Base-by-base conservation (phyloP, 192 early-diverging fungal species). In the Rhizophlyctis rosea region DNA sequence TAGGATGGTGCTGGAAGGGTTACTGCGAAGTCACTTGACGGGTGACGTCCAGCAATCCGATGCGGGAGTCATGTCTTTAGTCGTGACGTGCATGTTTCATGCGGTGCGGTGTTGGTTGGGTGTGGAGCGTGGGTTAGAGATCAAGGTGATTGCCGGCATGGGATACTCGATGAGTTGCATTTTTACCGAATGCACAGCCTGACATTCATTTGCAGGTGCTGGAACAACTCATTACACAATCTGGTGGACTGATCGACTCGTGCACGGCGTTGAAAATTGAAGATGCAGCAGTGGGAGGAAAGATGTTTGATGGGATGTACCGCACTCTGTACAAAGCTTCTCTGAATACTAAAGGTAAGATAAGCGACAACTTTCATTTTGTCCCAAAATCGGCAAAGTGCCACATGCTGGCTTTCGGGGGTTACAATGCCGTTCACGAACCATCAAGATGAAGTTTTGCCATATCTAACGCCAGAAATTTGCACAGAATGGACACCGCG, bases 281-380 rank as follows among this genome's bases (percentile, higher is more conserved):
- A n/a, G 54, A 52, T 47, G 13, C 16, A 56, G n/a, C 9, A 50
- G 57, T 31, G 27, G 33, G n/a, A 24, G 51, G 28, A 4, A 62
- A 39, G 35, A 23, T 18, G 16, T 51, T 35, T 25, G 57, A 67
- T 18, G 35, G 9, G 18, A 21, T 67, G 16, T 67, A 58, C 24
- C 56, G 65, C 4, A 5, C 52, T 4, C 32, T 67, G 3, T 67
- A 67, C 48, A 23, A 48, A 36, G 32, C 57, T 4, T 48, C 65
- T 29, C 34, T 52, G 13, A 27, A 54, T 33, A 28, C 39, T 30
- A 24, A 30, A 13, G 39, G 39, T 44, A 44, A 13, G 39, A 44
- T 44, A 18, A 7, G 18, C 9, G 18, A 44, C 7, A 7, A 7
- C 39, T 18, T 13, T 44, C 39, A 44, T 44, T 44, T 44, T 44